Conservation (phyloP, 441 rosid species). For the Lepidium campestre region DNA sequence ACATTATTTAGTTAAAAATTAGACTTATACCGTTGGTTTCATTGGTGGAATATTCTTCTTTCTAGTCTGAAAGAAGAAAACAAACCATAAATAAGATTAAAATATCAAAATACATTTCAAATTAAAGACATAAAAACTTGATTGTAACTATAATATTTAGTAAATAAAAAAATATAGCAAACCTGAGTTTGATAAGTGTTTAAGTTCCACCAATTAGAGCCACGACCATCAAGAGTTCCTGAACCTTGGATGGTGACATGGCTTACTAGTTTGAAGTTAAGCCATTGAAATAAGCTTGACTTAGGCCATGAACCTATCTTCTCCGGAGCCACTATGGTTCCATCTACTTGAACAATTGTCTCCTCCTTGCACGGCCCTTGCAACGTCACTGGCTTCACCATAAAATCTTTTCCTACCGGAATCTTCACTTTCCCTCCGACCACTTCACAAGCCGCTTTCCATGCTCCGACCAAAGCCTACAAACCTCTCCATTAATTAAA, state of each 20-base stretch:
- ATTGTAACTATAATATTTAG: too few species aligned
- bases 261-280: conserved; percentile 58
- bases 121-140: not conserved
- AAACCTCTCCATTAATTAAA: not conserved
- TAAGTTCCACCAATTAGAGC: conserved; percentile 67
- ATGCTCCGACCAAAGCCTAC: conserved; percentile 18
- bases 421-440: conserved; percentile 25
- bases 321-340: conserved; percentile 60
- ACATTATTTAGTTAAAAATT: not conserved
- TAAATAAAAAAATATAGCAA: not conserved
- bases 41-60: conserved; percentile 43
- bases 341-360: conserved; percentile 54
- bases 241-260: conserved; percentile 66
- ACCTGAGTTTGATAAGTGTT: conserved; percentile 34
- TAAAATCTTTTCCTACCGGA: conserved; percentile 21
- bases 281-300: conserved; percentile 53
- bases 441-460: conserved; percentile 19
- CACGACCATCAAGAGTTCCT: conserved; percentile 74
- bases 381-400: conserved; percentile 28
- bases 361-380: conserved; percentile 28
- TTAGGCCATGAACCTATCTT: conserved; percentile 49
- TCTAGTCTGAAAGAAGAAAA: conserved; percentile 41
- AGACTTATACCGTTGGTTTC: conserved; percentile 70
- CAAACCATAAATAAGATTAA: not conserved
- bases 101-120: not conserved